Evolutionary conservation across 192 early-diverging fungal genomes (phyloP), one percentile per base, ranked within the genome.

Genomic region (Podila clonocystis): DNA sequence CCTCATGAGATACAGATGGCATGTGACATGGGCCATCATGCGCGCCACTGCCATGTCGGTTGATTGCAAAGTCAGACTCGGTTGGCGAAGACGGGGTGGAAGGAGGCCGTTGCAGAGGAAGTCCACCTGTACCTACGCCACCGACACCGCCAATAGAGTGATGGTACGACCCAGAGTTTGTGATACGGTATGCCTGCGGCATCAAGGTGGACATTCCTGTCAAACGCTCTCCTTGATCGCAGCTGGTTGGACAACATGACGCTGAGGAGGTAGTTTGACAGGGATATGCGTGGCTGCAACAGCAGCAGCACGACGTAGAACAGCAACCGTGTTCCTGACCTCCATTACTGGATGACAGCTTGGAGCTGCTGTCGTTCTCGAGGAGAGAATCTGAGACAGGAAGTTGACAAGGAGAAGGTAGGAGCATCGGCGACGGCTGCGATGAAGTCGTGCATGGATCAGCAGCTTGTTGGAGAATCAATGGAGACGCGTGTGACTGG

Each of bases 71-170:
- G 9, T 49, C 60, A 33, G 26, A 24, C 5, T 69, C 74, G 4
- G 62, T 59, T 13, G 74, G 74, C 9, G 67, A 64, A 20, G 74
- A 57, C 2, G 50, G 41, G 4, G 31, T 65, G 26, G 48, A 63
- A 0, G 31, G 17, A 19, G 60, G 33, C 29, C 65, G 24, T n/a
- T 62, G 73, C 17, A 38, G 28, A 38, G 13, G 49, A 29, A 30
- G 17, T 30, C 11, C 29, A 26, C 41, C 19, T 65, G 63, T 55
- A 55, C 6, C 41, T 45, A 45, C 41, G 41, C 41, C 13, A 15
- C 41, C 41, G 13, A 45, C 41, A 17, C 41, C 41, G 8, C 41
- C 41, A 17, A 45, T 15, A 45, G 41, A 45, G 41, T 17, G 1
- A 45, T 45, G 41, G 41, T 15, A 45, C 41, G 41, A 45, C 15